phyloP scores from a whole-genome alignment of 108 stramenopile species.

The Asterionellopsis glacialis region DNA sequence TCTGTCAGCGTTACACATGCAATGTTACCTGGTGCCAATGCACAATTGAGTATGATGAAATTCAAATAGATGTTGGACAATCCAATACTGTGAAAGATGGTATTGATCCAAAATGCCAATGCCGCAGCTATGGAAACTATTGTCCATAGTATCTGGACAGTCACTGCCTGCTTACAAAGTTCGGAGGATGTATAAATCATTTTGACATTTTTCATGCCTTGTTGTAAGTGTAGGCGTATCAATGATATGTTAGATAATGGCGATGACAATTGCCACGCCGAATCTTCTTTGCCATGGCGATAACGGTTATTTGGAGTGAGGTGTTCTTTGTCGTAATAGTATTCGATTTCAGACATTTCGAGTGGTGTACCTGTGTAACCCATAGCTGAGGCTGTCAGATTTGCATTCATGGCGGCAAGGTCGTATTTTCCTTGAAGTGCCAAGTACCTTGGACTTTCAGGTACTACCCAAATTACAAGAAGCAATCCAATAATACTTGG shows the following conservation, averaged over 20 bases:
- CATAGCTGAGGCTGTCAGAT: conserved; percentile 40
- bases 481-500: conserved; percentile 58
- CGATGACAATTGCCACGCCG: background rate
- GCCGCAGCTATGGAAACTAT: conserved; percentile 59
- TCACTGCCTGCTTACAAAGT: conserved; percentile 44
- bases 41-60: conserved; percentile 65
- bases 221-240: conserved; percentile 7
- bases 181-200: conserved; percentile 25
- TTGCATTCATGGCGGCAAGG: conserved; percentile 42
- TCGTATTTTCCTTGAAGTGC: conserved; percentile 36
- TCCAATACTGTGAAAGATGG: conserved; percentile 62
- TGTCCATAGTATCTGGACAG: conserved; percentile 65
- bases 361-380: conserved; percentile 11
- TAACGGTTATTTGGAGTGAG: conserved; percentile 11
- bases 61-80: conserved; percentile 70
- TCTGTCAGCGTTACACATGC: conserved; percentile 51
- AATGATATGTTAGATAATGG: conserved; percentile 32
- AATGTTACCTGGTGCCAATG: conserved; percentile 70
- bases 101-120: conserved; percentile 83
- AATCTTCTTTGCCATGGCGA: conserved; percentile 2
- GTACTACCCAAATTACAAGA: conserved; percentile 49
- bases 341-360: conserved; percentile 32
- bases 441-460: conserved; percentile 75
- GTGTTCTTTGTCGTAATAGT: conserved; percentile 1
- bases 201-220: too few relatives aligned